These are phyloP conservation scores for Dinochytrium kinnereticum DNA, from an alignment of 371 early-diverging fungal genomes.

Conservation along the genomic window DNA sequence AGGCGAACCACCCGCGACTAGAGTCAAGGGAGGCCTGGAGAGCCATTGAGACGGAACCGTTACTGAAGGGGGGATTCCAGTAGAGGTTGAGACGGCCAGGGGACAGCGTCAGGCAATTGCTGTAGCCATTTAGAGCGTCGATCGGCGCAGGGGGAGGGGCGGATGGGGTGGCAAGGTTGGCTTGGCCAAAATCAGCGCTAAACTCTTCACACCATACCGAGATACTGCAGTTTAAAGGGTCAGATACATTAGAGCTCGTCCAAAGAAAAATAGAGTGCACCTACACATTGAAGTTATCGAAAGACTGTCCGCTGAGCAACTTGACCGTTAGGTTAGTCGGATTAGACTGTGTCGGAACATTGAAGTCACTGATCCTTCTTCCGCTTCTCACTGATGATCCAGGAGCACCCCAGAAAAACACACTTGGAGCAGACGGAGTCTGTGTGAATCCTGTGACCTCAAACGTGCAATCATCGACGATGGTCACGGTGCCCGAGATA, in stretches of 20 bases:
- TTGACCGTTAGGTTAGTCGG: background rate
- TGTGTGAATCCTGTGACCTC: too few relatives aligned
- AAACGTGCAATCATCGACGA: too few relatives aligned
- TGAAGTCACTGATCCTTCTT: background rate
- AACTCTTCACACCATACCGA: background rate
- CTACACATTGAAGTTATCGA: background rate
- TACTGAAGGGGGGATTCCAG: background rate
- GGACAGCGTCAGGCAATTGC: background rate
- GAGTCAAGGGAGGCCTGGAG: background rate
- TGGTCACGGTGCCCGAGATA: too few relatives aligned
- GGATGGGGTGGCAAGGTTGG: background rate
- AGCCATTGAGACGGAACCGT: background rate
- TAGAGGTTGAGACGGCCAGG: background rate
- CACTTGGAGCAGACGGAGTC: too few relatives aligned
- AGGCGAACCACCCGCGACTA: background rate
- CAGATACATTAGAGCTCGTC: background rate
- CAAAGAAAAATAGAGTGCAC: background rate
- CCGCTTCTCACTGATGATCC: too few relatives aligned
- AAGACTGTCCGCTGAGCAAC: background rate
- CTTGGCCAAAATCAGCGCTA: background rate
- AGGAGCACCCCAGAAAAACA: too few relatives aligned
- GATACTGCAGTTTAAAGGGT: background rate
- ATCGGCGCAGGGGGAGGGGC: background rate
- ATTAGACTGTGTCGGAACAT: background rate
- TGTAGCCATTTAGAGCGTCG: background rate